Base-by-base conservation (phyloP, 257 asterid species). In the Solanum medicagineum region DNA sequence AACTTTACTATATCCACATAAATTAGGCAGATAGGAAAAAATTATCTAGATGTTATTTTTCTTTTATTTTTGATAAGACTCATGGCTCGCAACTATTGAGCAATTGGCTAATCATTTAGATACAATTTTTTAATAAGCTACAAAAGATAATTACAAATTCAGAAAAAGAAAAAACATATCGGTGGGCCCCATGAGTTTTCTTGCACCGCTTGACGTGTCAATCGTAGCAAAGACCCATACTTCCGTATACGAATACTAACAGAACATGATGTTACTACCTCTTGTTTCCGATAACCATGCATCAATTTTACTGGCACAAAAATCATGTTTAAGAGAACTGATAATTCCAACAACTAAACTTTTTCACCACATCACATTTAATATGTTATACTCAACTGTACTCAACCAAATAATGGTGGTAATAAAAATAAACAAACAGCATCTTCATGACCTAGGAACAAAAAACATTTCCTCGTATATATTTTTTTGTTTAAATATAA, bases 181-280 rank as follows among this genome's bases (percentile, higher is more conserved):
- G 13, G 83, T 77, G 63, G 83, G 13, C 2, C 83, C 63, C 26
- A 51, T 77, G 63, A 47, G 63, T 75, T 77, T 47, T 77, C 47
- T 77, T 15, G 63, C 83, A 77, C 83, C 83, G 83, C 12, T 77
- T 77, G 83, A 77, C 83, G 83, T 77, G 83, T 77, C 83, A 51
- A 77, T 16, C 24, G 17, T 26, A 77, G 63, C 83, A 9, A 49
- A 51, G 83, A 51, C 83, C 83, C 83, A 77, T 77, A 29, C 83
- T 51, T 22, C 10, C 42, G 26, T 77, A 53, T 24, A 49, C 24
- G 26, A 77, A 77, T 51, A 26, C 63, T 32, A 77, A 77, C 83
- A 77, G 26, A 77, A 77, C 83, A 51, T 77, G 47, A 51, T 77
- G 83, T 10, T 70, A 9, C 2, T 69, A 22, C 16, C 26, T 69